A percentile compares a stretch with the other conserved stretches of the same genome.
phyloP scores from a whole-genome alignment of 2,329 filamentous ascomycete species.

The Coniochaeta pulveracea region DNA sequence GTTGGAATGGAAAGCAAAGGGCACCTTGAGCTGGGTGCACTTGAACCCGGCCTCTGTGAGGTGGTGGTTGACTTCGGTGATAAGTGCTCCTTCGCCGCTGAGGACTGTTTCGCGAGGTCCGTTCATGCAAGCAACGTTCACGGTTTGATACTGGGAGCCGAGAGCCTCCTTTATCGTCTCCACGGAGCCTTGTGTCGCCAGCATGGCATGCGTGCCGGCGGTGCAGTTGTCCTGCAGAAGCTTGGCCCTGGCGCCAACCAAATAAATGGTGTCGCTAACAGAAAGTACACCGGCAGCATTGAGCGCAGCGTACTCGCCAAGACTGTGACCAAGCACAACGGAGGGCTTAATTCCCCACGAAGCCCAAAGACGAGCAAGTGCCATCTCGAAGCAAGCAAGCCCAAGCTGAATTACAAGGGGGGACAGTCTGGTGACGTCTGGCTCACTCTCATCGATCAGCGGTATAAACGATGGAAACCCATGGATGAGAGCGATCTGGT shows the following conservation, averaged over 20 bases:
- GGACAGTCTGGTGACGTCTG: slow-evolving; percentile 31
- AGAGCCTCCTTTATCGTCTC: slow-evolving; percentile 43
- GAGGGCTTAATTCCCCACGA: slow-evolving; percentile 44
- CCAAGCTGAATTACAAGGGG: slow-evolving; percentile 43
- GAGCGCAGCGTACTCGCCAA: slow-evolving; percentile 66
- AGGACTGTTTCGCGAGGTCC: slow-evolving; percentile 65
- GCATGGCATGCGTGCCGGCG: slow-evolving; percentile 51
- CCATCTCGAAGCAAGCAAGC: slow-evolving; percentile 44
- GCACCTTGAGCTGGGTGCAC: slow-evolving; percentile 34
- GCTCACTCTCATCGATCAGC: slow-evolving; percentile 32
- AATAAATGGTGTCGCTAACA: slow-evolving; percentile 57
- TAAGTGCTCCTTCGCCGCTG: slow-evolving; percentile 28
- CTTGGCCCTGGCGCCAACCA: slow-evolving; percentile 57
- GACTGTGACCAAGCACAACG: slow-evolving; percentile 48
- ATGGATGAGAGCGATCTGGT: slow-evolving; percentile 36
- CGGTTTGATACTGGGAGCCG: slow-evolving; percentile 22
- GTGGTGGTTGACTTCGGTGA: slow-evolving; percentile 29
- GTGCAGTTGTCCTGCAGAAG: slow-evolving; percentile 55
- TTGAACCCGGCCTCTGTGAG: slow-evolving; percentile 23
- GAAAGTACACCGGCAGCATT: slow-evolving; percentile 61
- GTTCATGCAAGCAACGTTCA: slow-evolving; percentile 62
- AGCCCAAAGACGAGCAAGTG: slow-evolving; percentile 42
- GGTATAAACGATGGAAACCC: slow-evolving; percentile 46
- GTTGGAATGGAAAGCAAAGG: slow-evolving; percentile 42
- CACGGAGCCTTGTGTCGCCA: slow-evolving; percentile 33